These are phyloP conservation scores for Cupressus sempervirens DNA, from an alignment of 75 land plant genomes.

Conservation along the genomic window DNA sequence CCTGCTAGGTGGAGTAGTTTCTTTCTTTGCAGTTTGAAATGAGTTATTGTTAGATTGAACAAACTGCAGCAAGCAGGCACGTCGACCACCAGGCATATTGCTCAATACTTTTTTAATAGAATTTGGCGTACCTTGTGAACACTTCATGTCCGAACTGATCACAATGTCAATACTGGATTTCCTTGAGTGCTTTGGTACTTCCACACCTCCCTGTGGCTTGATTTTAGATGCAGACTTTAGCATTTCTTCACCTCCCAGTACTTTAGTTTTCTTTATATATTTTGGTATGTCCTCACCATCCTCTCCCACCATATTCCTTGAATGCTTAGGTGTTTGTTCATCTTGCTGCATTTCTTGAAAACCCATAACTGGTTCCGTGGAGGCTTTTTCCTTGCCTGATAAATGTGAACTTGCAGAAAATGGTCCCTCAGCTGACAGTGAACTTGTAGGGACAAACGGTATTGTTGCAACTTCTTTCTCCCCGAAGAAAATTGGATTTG, in stretches of 20 bases:
- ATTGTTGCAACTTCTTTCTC: background rate
- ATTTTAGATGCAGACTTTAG: background rate
- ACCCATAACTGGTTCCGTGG: background rate
- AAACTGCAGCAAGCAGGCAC: constrained; percentile 2
- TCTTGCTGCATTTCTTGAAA: background rate
- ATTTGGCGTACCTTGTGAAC: constrained; percentile 11
- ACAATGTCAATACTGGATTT: background rate
- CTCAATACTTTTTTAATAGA: constrained; percentile 10
- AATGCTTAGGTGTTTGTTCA: background rate
- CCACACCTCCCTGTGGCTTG: background rate
- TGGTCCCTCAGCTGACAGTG: background rate
- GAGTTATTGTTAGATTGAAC: constrained; percentile 5
- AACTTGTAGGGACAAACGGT: background rate
- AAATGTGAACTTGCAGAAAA: background rate
- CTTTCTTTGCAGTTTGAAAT: constrained; percentile 9
- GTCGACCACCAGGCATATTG: constrained; percentile 5
- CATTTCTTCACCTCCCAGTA: background rate
- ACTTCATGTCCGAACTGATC: background rate
- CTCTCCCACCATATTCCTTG: background rate
- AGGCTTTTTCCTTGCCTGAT: background rate
- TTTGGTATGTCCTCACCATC: background rate
- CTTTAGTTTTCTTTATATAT: background rate
- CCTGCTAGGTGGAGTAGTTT: background rate
- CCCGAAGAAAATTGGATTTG: background rate
- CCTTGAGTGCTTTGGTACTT: background rate